These are phyloP conservation scores for Purshia tridentata DNA, from an alignment of 306 rosid species.

Conservation along the genomic window DNA sequence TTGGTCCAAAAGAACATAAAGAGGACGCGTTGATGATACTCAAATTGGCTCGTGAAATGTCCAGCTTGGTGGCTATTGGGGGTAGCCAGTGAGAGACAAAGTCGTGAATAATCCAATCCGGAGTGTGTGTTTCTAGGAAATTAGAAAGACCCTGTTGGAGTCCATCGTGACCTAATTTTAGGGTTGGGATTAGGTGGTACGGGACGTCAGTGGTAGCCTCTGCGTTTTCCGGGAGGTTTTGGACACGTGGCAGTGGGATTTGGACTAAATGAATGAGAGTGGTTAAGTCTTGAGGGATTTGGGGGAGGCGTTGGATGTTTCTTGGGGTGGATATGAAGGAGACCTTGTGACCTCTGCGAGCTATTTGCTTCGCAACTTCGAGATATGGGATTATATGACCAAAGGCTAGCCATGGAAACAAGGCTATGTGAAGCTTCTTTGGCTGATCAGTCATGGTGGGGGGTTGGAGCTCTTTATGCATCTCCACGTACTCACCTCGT, in stretches of 20 bases:
- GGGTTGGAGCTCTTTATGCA: too few relatives aligned
- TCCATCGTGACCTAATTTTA: constrained; percentile 39
- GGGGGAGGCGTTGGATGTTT: constrained; percentile 49
- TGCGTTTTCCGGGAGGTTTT: constrained; percentile 34
- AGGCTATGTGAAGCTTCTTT: constrained; percentile 34
- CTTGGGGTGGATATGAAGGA: constrained; percentile 46
- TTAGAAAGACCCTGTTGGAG: constrained; percentile 36
- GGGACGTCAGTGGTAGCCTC: constrained; percentile 54
- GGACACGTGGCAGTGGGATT: constrained; percentile 17
- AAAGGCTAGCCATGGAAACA: constrained; percentile 56
- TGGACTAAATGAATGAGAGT: constrained; percentile 24
- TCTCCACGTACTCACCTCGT: too few relatives aligned
- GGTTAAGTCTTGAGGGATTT: constrained; percentile 17
- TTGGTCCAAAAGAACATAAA: neutral
- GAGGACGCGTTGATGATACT: constrained; percentile 31
- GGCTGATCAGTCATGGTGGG: too few relatives aligned
- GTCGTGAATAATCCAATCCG: constrained; percentile 60
- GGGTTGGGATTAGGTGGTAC: constrained; percentile 35
- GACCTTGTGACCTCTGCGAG: constrained; percentile 39
- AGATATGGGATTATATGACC: constrained; percentile 45
- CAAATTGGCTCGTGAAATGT: constrained; percentile 34
- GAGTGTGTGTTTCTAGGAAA: constrained; percentile 29
- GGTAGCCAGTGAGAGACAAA: constrained; percentile 35
- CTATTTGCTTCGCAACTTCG: constrained; percentile 42
- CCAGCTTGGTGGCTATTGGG: neutral